phyloP scores from a whole-genome alignment of 352 stramenopile species.

The Globisporangium recalcitrans region DNA sequence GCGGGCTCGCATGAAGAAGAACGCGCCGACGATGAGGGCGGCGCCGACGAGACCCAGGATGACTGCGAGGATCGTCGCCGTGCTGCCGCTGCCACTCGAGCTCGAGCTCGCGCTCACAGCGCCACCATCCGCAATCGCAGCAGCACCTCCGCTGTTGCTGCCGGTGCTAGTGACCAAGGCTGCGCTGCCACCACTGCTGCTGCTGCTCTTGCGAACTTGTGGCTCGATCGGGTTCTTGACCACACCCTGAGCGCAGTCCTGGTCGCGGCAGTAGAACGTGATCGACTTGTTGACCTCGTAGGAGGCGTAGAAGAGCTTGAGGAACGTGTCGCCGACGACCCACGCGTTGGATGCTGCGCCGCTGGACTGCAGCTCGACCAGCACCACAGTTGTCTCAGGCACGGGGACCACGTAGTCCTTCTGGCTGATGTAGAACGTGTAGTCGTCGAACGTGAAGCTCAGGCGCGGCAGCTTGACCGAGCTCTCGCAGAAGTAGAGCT shows the following conservation, averaged over 20 bases:
- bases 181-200: not conserved
- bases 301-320: conserved; percentile 69
- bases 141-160: not conserved
- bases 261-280: conserved; percentile 63
- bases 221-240: conserved; percentile 10
- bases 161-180: not conserved
- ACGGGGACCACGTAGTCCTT: conserved; percentile 47
- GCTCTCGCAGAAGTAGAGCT: conserved; percentile 52
- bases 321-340: conserved; percentile 68
- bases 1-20: conserved; percentile 19
- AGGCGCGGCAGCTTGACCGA: conserved; percentile 42
- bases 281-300: conserved; percentile 61
- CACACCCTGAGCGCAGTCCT: conserved; percentile 26
- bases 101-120: conserved; percentile 9
- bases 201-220: conserved; percentile 9
- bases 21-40: conserved; percentile 29
- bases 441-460: conserved; percentile 45
- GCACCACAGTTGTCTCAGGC: conserved; percentile 22
- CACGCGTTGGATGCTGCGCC: conserved; percentile 36
- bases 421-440: conserved; percentile 54
- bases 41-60: conserved; percentile 32
- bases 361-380: conserved; percentile 37
- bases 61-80: conserved; percentile 30
- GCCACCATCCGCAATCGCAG: conserved; percentile 13
- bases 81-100: conserved; percentile 17